phyloP scores from a whole-genome alignment of 805 yeast genomes.

The Babjeviella inositovora region DNA sequence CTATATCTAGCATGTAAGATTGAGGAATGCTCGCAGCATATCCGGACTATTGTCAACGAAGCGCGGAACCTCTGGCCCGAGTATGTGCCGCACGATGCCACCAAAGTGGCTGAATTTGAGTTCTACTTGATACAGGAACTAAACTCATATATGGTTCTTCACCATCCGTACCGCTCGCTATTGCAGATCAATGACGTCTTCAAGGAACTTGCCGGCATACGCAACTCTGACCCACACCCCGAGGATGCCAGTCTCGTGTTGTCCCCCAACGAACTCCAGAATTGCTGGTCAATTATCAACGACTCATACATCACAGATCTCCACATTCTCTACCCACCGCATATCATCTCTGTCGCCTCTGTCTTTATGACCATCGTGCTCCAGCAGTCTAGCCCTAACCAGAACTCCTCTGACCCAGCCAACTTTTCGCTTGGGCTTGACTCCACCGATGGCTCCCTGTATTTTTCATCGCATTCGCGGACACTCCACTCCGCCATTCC shows the following conservation, averaged over 20 bases:
- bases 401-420: too few relatives aligned
- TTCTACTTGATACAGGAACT: constrained; percentile 85
- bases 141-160: constrained; percentile 52
- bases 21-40: constrained; percentile 93
- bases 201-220: constrained; percentile 19
- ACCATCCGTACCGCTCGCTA: constrained; percentile 60
- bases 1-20: constrained; percentile 84
- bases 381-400: constrained; percentile 11
- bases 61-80: constrained; percentile 92
- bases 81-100: constrained; percentile 78
- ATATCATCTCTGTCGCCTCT: constrained; percentile 68
- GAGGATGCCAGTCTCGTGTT: constrained; percentile 13
- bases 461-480: too few relatives aligned
- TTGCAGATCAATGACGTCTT: constrained; percentile 29
- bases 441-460: too few relatives aligned
- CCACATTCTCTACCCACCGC: constrained; percentile 77
- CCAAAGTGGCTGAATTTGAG: constrained; percentile 89
- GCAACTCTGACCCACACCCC: constrained; percentile 2
- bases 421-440: too few relatives aligned
- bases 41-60: constrained; percentile 66
- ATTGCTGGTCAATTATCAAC: constrained; percentile 79
- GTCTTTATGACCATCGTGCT: constrained; percentile 64
- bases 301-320: constrained; percentile 84
- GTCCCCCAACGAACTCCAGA: constrained; percentile 58
- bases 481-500: too few relatives aligned